phyloP scores from a whole-genome alignment of 257 asterid genomes.

The Capsicum chinense region DNA sequence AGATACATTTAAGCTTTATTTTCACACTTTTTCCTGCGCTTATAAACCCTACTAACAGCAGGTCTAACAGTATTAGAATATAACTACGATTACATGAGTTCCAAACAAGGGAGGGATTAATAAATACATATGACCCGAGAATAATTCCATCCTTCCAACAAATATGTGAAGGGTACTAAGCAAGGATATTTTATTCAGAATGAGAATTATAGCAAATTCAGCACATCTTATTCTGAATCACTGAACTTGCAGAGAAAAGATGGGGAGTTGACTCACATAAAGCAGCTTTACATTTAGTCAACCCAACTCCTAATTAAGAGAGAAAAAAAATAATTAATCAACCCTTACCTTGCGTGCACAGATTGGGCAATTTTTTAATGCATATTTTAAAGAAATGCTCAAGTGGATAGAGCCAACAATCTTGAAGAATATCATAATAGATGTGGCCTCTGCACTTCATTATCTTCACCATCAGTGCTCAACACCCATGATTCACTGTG shows the following conservation, averaged over 20 bases:
- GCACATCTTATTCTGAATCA: neutral
- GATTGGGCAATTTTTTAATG: neutral
- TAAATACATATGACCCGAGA: too few relatives aligned
- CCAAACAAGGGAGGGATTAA: too few relatives aligned
- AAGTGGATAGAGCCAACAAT: neutral
- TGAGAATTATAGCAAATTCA: too few relatives aligned
- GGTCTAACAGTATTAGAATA: neutral
- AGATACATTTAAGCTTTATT: too few relatives aligned
- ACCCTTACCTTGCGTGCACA: neutral
- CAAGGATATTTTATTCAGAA: too few relatives aligned
- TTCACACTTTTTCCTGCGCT: too few relatives aligned
- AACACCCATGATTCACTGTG: constrained; percentile 51
- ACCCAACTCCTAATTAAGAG: neutral
- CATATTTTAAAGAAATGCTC: too few relatives aligned
- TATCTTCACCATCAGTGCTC: constrained; percentile 54
- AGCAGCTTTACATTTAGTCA: neutral
- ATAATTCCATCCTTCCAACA: too few relatives aligned
- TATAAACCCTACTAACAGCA: too few relatives aligned
- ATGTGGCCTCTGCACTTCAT: constrained; percentile 51
- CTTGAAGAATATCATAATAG: constrained; percentile 38
- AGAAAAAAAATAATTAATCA: neutral
- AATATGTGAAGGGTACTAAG: neutral
- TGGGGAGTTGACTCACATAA: neutral
- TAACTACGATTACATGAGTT: neutral
- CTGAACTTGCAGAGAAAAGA: neutral